Base-by-base conservation (phyloP, 192 early-diverging fungal genomes). In the Coemansia sp. region DNA sequence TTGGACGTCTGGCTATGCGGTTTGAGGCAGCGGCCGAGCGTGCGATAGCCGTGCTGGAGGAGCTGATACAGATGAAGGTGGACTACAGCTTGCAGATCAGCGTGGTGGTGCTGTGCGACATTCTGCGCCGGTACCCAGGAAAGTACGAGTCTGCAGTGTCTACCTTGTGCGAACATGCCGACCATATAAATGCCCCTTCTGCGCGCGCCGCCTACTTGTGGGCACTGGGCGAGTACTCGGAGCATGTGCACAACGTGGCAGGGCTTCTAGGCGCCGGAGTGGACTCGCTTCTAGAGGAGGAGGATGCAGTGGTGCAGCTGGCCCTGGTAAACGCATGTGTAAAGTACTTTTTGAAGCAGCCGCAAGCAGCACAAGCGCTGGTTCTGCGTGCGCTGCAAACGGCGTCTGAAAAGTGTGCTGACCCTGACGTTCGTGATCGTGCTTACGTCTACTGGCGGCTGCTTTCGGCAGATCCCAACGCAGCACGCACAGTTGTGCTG, bases 381-480 rank as follows among this genome's bases (percentile, higher is more conserved):
- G 93, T 99, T 18, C 90, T 94, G 26, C 72, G 83, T 36, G 83
- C 93, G 10, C 81, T 99, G 41, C 90, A 94, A 69, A 85, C 83
- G 11, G 91, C 94, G 3, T 93, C 96, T 2, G 84, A 89, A 53
- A 87, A 87, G 46, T 88, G 85, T 57, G 91, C 96, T 53, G 95
- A 94, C 66, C 92, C 95, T 7, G 96, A 99, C 67, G 88, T 96
- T 21, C 84, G 96, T 23, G 96, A 99, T 62, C 84, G 96, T 14
- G 95, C 94, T 6, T 99, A 94, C 62, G 81, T 99, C 36, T 99
- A 99, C 79, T 99, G 96, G 96, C 82, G 96, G 51, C 77, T 99
- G 54, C 76, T 99, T 3, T 94, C 92, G 4, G 90, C 93, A 15
- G 89, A 94, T 71, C 96, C 96, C 6, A 85, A 92, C 58, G 89